Evolutionary conservation across 2,329 filamentous ascomycete species (phyloP).

Genomic region (Colletotrichum lupini): DNA sequence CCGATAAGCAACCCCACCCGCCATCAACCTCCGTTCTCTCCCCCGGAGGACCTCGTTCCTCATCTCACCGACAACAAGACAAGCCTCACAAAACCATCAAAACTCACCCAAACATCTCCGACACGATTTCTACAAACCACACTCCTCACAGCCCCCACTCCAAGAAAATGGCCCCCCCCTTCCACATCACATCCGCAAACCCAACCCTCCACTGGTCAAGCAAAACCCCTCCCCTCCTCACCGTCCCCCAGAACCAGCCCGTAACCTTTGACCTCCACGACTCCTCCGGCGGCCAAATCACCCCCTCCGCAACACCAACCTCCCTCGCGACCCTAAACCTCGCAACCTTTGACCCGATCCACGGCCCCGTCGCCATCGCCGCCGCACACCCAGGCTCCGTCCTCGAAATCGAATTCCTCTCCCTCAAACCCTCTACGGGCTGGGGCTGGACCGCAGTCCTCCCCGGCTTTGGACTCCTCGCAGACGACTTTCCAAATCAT

Average conservation of each 20-base stretch:
- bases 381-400: slow-evolving; percentile 63
- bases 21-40: not conserved
- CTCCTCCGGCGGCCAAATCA: slow-evolving; percentile 62
- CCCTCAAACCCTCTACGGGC: slow-evolving; percentile 52
- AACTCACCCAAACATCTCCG: not conserved
- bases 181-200: slow-evolving; percentile 42
- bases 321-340: slow-evolving; percentile 54
- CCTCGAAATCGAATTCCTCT: slow-evolving; percentile 61
- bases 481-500: slow-evolving; percentile 57
- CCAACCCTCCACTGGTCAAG: slow-evolving; percentile 61
- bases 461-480: slow-evolving; percentile 60
- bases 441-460: slow-evolving; percentile 67
- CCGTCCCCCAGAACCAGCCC: slow-evolving; percentile 57
- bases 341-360: slow-evolving; percentile 56
- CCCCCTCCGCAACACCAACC: slow-evolving; percentile 51
- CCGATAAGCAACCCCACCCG: slow-evolving; percentile 5
- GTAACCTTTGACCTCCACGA: slow-evolving; percentile 62
- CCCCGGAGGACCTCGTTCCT: not conserved
- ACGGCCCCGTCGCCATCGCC: slow-evolving; percentile 61
- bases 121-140: no score
- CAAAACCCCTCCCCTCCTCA: slow-evolving; percentile 55
- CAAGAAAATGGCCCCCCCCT: slow-evolving; percentile 8
- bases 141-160: not conserved
- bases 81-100: no score
- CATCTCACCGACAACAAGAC: not conserved